Percentiles rank a stretch among this genome's conserved stretches.
Evolutionary conservation across 352 stramenopile genomes (phyloP).

Genomic region (Phytopythium aichiense): DNA sequence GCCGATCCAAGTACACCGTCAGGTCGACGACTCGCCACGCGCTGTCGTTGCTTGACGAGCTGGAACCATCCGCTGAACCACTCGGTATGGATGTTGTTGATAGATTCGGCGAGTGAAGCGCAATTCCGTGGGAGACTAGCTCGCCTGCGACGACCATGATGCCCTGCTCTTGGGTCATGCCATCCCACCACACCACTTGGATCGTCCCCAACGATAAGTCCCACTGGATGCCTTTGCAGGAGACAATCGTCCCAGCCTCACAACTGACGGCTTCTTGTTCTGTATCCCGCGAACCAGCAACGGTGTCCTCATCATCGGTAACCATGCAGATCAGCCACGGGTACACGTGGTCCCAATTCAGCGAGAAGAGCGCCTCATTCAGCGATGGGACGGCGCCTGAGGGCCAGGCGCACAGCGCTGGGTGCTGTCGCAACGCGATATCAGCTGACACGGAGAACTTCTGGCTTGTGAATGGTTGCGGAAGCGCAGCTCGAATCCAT

Average conservation of each 20-base stretch:
- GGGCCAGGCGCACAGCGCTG: slow-evolving; percentile 2
- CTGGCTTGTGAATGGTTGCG: slow-evolving; percentile 5
- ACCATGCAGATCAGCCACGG: slow-evolving; percentile 49
- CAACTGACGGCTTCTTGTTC: slow-evolving; percentile 1
- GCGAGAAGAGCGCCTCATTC: slow-evolving; percentile 40
- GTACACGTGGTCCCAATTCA: slow-evolving; percentile 76
- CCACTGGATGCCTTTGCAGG: slow-evolving; percentile 57
- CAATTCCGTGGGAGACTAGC: slow-evolving; percentile 50
- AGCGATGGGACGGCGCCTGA: slow-evolving; percentile 32
- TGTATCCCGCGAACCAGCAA: neutral
- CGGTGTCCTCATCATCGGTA: slow-evolving; percentile 35
- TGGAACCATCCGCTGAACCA: neutral
- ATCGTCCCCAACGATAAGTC: slow-evolving; percentile 52
- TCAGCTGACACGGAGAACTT: slow-evolving; percentile 55
- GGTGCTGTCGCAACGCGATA: slow-evolving; percentile 25
- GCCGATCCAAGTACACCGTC: slow-evolving; percentile 55
- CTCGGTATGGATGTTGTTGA: neutral
- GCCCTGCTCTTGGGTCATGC: slow-evolving; percentile 40
- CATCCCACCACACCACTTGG: slow-evolving; percentile 70
- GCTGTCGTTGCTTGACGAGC: neutral
- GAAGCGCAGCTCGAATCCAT: neutral
- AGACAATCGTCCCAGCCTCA: slow-evolving; percentile 5
- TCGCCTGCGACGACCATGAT: slow-evolving; percentile 50
- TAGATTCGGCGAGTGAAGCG: slow-evolving; percentile 5
- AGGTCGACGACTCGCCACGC: slow-evolving; percentile 50